A percentile compares a stretch with the other conserved stretches of the same genome.
phyloP scores from a whole-genome alignment of 306 rosid species.

The Acmispon strigosus region DNA sequence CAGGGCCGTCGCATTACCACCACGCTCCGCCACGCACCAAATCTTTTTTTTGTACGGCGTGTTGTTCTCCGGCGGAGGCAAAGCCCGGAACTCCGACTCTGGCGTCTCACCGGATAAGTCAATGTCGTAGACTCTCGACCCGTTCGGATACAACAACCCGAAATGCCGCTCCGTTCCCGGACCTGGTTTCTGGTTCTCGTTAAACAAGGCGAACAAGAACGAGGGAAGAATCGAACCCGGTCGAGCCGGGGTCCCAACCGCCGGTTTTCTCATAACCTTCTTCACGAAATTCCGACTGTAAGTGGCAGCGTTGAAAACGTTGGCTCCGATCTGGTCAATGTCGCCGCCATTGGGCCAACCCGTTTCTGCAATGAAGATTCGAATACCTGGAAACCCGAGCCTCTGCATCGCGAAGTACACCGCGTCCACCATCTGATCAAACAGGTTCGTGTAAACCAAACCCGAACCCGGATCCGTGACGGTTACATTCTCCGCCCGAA shows the following conservation, averaged over 20 bases:
- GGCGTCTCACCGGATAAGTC: slow-evolving; percentile 53
- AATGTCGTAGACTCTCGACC: slow-evolving; percentile 42
- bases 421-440: slow-evolving; percentile 89
- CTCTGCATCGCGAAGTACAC: slow-evolving; percentile 71
- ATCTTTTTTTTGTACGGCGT: slow-evolving; percentile 41
- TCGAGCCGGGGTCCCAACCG: slow-evolving; percentile 70
- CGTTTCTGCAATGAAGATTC: slow-evolving; percentile 73
- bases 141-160: slow-evolving; percentile 67
- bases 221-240: slow-evolving; percentile 57
- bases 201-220: slow-evolving; percentile 60
- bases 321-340: slow-evolving; percentile 66
- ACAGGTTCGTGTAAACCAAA: slow-evolving; percentile 52
- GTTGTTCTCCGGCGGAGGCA: slow-evolving; percentile 42
- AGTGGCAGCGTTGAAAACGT: slow-evolving; percentile 65
- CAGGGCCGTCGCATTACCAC: slow-evolving; percentile 51
- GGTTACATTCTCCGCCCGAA: slow-evolving; percentile 31
- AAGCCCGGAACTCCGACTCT: slow-evolving; percentile 31
- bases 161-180: slow-evolving; percentile 75
- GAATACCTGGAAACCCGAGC: slow-evolving; percentile 53
- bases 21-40: slow-evolving; percentile 68
- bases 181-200: slow-evolving; percentile 75
- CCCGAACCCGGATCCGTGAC: slow-evolving; percentile 55
- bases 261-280: slow-evolving; percentile 44
- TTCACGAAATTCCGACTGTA: slow-evolving; percentile 65
- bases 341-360: slow-evolving; percentile 95